A percentile compares a stretch with the other conserved stretches of the same genome.
Conservation (phyloP, 176 grass and related monocot genomes). For the Carex myosuroides region DNA sequence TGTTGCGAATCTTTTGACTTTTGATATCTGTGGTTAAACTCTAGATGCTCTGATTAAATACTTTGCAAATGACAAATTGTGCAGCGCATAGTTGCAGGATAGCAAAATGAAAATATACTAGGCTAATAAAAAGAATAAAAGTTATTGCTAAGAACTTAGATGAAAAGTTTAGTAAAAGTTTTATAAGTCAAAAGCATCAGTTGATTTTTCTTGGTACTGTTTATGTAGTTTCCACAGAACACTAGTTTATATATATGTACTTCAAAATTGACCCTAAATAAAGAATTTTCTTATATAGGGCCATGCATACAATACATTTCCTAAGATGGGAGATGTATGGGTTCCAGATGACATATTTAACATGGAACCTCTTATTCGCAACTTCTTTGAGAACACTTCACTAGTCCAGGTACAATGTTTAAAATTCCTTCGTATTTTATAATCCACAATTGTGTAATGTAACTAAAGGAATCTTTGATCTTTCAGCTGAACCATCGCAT, state of each 20-base stretch:
- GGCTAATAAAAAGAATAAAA: background rate
- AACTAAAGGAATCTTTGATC: constrained; percentile 4
- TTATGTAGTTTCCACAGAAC: background rate
- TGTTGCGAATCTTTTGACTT: background rate
- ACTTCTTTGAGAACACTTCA: constrained; percentile 92
- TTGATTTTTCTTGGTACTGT: background rate
- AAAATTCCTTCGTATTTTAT: background rate
- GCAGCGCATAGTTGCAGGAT: background rate
- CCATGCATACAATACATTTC: constrained; percentile 96
- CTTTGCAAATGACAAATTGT: background rate
- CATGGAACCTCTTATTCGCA: constrained; percentile 77
- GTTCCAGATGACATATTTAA: constrained; percentile 82
- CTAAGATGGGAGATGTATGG: constrained; percentile 98
- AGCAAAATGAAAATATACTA: background rate
- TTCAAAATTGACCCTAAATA: background rate
- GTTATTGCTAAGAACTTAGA: background rate
- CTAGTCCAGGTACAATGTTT: constrained; percentile 63
- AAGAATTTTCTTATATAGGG: constrained; percentile 38
- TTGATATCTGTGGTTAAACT: background rate
- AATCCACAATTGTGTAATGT: background rate
- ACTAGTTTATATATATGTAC: background rate
- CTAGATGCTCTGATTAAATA: background rate
- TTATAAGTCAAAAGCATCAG: background rate
- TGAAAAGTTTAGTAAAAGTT: background rate
- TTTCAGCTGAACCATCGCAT: constrained; percentile 86